Evolutionary conservation across 805 yeast genomes (phyloP).

Genomic region (Candida glaebosa): DNA sequence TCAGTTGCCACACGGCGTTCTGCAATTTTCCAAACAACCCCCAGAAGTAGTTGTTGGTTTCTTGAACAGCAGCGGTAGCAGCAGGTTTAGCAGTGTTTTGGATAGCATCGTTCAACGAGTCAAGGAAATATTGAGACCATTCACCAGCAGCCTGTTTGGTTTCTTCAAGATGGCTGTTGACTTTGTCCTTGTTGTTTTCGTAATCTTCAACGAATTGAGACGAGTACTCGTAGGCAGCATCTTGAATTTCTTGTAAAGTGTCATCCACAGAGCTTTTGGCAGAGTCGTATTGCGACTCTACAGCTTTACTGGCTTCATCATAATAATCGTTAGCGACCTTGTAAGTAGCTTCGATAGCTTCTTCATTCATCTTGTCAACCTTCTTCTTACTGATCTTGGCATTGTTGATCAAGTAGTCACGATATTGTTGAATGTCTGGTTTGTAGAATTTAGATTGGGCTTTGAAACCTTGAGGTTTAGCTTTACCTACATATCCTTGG

Average conservation of each 20-base stretch:
- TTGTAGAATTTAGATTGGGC: constrained; percentile 16
- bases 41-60: constrained; percentile 2
- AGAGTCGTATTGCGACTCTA: constrained; percentile 9
- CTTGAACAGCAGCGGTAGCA: constrained; percentile 4
- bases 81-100: constrained; percentile 5
- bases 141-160: constrained; percentile 13
- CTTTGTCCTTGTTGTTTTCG: constrained; percentile 6
- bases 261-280: constrained; percentile 13
- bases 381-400: constrained; percentile 12
- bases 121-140: constrained; percentile 9
- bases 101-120: constrained; percentile 8
- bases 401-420: constrained; percentile 16
- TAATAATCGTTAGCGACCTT: constrained; percentile 17
- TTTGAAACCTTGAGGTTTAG: constrained; percentile 9
- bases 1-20: constrained; percentile 1
- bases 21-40: constrained; percentile 2
- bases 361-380: constrained; percentile 13
- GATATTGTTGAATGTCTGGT: constrained; percentile 16
- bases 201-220: constrained; percentile 9
- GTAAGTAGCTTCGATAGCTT: constrained; percentile 14
- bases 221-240: constrained; percentile 18
- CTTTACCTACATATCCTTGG: constrained; percentile 7
- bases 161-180: constrained; percentile 10
- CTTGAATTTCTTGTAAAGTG: constrained; percentile 14
- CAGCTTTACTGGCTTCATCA: constrained; percentile 15